A percentile compares a stretch with the other conserved stretches of the same genome.
These are phyloP conservation scores for Wickerhamiella vanderwaltii DNA, from an alignment of 805 yeast species.

Conservation along the genomic window DNA sequence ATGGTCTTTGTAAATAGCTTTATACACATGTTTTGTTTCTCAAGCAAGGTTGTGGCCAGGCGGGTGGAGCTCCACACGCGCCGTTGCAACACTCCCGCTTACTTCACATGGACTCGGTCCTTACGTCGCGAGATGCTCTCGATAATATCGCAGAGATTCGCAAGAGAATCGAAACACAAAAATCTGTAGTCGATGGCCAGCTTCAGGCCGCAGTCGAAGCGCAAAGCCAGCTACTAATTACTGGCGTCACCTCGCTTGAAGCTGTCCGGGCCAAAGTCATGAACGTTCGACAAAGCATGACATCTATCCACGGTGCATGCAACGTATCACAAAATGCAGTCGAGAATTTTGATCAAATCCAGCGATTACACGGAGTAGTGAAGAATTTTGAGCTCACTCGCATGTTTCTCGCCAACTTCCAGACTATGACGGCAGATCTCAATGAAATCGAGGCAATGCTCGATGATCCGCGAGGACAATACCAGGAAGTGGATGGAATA, in stretches of 20 bases:
- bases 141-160: constrained; percentile 27
- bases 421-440: constrained; percentile 41
- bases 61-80: no score
- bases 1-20: no score
- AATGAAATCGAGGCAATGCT: constrained; percentile 42
- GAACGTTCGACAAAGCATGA: constrained; percentile 25
- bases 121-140: constrained; percentile 21
- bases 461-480: constrained; percentile 23
- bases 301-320: constrained; percentile 36
- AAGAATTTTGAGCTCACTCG: constrained; percentile 63
- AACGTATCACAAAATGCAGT: constrained; percentile 48
- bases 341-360: constrained; percentile 54
- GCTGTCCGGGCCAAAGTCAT: constrained; percentile 32
- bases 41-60: no score
- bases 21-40: no score
- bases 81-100: no score
- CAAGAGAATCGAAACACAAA: constrained; percentile 39
- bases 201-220: constrained; percentile 56
- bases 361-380: constrained; percentile 52
- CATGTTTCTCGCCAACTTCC: constrained; percentile 49
- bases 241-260: constrained; percentile 26
- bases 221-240: constrained; percentile 45
- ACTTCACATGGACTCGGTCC: constrained; percentile 8
- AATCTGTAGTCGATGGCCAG: constrained; percentile 62
- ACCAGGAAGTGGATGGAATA: constrained; percentile 3